phyloP scores from a whole-genome alignment of 805 yeast genomes.

The Sungouiozyma intestinalis region DNA sequence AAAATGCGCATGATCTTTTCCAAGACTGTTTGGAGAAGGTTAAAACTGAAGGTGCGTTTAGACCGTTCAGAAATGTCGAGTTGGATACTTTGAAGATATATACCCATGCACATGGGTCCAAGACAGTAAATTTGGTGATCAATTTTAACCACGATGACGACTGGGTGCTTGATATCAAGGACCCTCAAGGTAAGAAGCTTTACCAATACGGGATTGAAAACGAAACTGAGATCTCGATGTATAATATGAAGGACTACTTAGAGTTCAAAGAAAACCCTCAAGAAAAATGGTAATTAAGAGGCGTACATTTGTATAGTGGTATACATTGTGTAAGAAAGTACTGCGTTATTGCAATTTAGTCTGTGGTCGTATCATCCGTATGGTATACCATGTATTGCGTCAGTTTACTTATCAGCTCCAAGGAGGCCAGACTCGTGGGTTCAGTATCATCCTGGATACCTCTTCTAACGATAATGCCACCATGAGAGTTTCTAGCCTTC shows the following conservation, averaged over 20 bases:
- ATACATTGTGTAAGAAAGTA: not conserved
- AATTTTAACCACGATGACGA: constrained; percentile 72
- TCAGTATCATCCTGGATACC: constrained; percentile 35
- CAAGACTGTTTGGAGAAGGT: constrained; percentile 39
- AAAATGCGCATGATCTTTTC: constrained; percentile 56
- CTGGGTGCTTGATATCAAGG: constrained; percentile 47
- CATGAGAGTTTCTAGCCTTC: constrained; percentile 73
- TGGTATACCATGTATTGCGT: constrained; percentile 12
- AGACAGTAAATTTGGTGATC: constrained; percentile 84
- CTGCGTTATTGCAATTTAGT: not conserved
- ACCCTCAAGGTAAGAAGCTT: constrained; percentile 31
- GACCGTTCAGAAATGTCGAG: constrained; percentile 72
- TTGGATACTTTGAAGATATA: constrained; percentile 77
- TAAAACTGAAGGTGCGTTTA: constrained; percentile 50
- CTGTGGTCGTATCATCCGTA: not conserved
- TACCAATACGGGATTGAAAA: constrained; percentile 55
- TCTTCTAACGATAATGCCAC: constrained; percentile 70
- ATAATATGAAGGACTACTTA: constrained; percentile 55
- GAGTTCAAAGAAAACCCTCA: constrained; percentile 72
- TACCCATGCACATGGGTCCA: constrained; percentile 90
- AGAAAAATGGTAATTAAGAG: constrained; percentile 91
- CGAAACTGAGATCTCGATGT: constrained; percentile 87
- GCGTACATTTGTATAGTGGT: constrained; percentile 2
- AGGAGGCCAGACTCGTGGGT: constrained; percentile 20
- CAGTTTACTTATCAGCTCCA: constrained; percentile 22